Evolutionary conservation across 257 asterid species (phyloP), one percentile per base, ranked within the genome.

Genomic region (Knoxia roxburghii): DNA sequence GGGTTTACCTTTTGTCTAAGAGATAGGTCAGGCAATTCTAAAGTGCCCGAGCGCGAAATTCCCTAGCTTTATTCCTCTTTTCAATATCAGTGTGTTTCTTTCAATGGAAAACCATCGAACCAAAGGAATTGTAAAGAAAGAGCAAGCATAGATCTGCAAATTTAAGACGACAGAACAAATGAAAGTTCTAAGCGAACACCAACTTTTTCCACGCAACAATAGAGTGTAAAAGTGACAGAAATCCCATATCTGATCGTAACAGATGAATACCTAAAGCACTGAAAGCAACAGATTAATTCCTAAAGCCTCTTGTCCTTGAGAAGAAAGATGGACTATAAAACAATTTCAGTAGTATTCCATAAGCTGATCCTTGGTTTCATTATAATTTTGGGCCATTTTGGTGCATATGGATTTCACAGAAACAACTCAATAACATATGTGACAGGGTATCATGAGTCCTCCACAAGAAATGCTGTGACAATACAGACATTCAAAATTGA

Each of bases 61-160:
- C 79, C 78, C 99, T 84, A 29, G 93, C 87, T 74, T 13, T 72
- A 63, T 94, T 94, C 76, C 96, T 87, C 76, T 78, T 78, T 39
- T 73, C 78, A 71, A 94, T 94, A 65, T 77, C 75, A 35, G 87
- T 80, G 65, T 94, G 90, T 64, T 80, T 82, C 73, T 85, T 79
- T 71, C 83, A 76, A 90, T 69, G 23, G 83, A 69, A 67, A 90
- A 78, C 99, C 95, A 88, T 64, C 99, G 88, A 70, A 87, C 39
- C 71, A 86, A 60, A 65, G 99, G 99, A 75, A 93, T 93, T 53
- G 89, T 90, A 69, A 94, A 94, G 84, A 94, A 94, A 68, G 99
- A 90, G 71, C 95, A 94, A 72, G 99, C 97, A 63, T 94, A 94
- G 59, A 94, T 75, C 99, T 93, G 92, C 86, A 79, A 70, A 73